Conservation (phyloP, 257 asterid species). For the Linderniella brevidens region DNA sequence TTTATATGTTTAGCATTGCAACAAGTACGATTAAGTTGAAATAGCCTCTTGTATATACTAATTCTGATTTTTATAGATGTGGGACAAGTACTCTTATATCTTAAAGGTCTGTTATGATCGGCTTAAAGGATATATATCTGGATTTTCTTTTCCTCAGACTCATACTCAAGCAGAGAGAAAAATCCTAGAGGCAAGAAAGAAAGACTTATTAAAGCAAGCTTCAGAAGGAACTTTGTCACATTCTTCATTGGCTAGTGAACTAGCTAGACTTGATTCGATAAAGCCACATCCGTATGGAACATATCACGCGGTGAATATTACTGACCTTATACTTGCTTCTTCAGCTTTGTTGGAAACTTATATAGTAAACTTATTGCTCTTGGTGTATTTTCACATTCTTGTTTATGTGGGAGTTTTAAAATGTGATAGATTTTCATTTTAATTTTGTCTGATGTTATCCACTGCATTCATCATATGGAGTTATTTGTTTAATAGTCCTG, state of each 20-base stretch:
- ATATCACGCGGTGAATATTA: conserved; percentile 51
- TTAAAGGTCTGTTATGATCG: conserved; percentile 2
- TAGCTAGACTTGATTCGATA: conserved; percentile 48
- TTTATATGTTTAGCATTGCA: no score
- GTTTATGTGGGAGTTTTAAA: no score
- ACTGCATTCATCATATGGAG: no score
- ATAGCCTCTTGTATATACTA: no score
- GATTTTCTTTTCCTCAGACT: conserved; percentile 29
- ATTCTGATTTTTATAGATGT: neutral
- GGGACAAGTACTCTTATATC: neutral
- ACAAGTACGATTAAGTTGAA: no score
- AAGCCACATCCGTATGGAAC: conserved; percentile 81
- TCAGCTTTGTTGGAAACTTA: conserved; percentile 7
- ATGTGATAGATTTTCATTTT: no score
- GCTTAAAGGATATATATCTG: conserved; percentile 5
- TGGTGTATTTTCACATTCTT: neutral
- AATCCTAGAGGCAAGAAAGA: conserved; percentile 58
- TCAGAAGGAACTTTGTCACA: conserved; percentile 19
- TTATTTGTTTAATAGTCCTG: no score
- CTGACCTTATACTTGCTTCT: conserved; percentile 13
- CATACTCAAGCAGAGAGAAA: conserved; percentile 85
- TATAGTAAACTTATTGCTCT: neutral
- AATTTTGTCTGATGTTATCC: no score
- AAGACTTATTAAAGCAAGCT: conserved; percentile 49
- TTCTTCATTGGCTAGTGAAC: conserved; percentile 32